phyloP scores from a whole-genome alignment of 108 stramenopile genomes.

The Cyclostephanos invisitatus region DNA sequence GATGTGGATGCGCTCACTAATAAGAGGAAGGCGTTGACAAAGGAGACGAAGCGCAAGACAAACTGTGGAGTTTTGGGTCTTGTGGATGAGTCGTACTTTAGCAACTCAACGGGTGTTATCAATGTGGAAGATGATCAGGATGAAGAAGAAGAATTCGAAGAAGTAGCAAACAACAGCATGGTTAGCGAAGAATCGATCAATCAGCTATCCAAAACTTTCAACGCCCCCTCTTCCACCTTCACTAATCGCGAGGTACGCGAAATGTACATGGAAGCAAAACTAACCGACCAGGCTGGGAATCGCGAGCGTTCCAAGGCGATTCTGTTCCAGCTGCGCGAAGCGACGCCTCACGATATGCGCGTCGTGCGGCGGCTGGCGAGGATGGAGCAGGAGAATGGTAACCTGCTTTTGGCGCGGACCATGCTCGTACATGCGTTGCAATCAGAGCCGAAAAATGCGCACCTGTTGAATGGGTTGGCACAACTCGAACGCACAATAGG shows the following conservation, averaged over 20 bases:
- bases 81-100: constrained; percentile 43
- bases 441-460: constrained; percentile 49
- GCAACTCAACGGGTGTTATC: constrained; percentile 17
- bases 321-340: constrained; percentile 48
- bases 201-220: constrained; percentile 54
- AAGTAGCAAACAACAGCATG: neutral
- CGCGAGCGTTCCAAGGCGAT: constrained; percentile 48
- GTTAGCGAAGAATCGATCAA: constrained; percentile 48
- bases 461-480: constrained; percentile 74
- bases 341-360: constrained; percentile 73
- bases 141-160: constrained; percentile 10
- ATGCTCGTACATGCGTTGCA: constrained; percentile 56
- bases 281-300: constrained; percentile 74
- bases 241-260: constrained; percentile 66
- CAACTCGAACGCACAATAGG: constrained; percentile 54
- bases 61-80: constrained; percentile 37
- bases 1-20: constrained; percentile 29
- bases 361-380: constrained; percentile 72
- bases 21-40: constrained; percentile 33
- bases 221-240: constrained; percentile 55
- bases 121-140: constrained; percentile 24
- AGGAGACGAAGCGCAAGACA: constrained; percentile 13
- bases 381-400: constrained; percentile 66
- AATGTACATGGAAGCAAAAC: constrained; percentile 70
- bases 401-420: constrained; percentile 43